These are phyloP conservation scores for Fraxinus americana DNA, from an alignment of 257 asterid species.

Conservation along the genomic window DNA sequence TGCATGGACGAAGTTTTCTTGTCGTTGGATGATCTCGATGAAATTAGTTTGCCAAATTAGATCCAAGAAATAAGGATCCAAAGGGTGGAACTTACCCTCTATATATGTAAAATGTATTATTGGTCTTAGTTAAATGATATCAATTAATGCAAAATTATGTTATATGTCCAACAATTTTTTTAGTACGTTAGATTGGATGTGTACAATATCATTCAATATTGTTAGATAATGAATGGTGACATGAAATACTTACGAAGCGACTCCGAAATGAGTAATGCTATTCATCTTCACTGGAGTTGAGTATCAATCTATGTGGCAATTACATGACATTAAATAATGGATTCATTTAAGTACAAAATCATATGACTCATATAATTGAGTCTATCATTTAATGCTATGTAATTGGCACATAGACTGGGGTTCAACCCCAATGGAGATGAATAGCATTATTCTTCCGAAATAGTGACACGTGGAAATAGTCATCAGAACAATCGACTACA, in stretches of 20 bases:
- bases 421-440: too few relatives aligned
- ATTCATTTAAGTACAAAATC: too few relatives aligned
- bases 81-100: too few relatives aligned
- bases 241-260: constrained; percentile 14
- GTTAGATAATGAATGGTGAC: not conserved
- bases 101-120: too few relatives aligned
- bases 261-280: not conserved
- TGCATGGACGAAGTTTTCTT: constrained; percentile 62
- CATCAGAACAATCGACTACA: constrained; percentile 30
- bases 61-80: not conserved
- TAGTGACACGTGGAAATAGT: constrained; percentile 37
- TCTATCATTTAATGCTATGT: too few relatives aligned
- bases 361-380: too few relatives aligned
- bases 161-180: not conserved
- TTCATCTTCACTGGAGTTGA: too few relatives aligned
- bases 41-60: constrained; percentile 25
- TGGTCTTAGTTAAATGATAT: too few relatives aligned
- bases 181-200: not conserved
- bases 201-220: not conserved
- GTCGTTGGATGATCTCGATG: constrained; percentile 59
- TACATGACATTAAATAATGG: too few relatives aligned
- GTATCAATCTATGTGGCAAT: too few relatives aligned
- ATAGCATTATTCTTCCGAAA: not conserved
- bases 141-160: not conserved
- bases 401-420: too few relatives aligned